Evolutionary conservation across 2,329 filamentous ascomycete species (phyloP).

Genomic region (Uncinocarpus reesii): DNA sequence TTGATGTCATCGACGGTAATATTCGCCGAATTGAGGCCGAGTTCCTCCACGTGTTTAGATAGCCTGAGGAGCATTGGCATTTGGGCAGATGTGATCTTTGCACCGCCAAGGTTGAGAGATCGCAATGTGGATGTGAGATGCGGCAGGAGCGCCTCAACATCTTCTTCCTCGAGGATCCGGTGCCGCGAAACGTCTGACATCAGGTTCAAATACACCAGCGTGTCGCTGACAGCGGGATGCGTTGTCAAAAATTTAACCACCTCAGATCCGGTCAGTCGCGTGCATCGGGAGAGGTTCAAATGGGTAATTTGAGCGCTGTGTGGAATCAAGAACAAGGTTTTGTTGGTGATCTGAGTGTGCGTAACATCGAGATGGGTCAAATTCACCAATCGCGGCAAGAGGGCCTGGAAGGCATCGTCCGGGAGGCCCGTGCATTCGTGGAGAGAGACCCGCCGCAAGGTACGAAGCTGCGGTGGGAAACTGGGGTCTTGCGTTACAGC

Average conservation of each 20-base stretch:
- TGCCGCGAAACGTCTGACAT: slow-evolving; percentile 62
- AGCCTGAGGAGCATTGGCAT: slow-evolving; percentile 54
- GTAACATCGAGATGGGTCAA: slow-evolving; percentile 72
- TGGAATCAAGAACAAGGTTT: slow-evolving; percentile 60
- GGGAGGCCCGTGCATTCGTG: slow-evolving; percentile 69
- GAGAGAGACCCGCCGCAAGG: slow-evolving; percentile 58
- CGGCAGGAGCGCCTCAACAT: slow-evolving; percentile 56
- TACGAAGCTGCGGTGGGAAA: slow-evolving; percentile 45
- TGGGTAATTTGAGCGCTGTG: slow-evolving; percentile 63
- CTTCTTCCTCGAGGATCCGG: slow-evolving; percentile 56
- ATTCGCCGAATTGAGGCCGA: slow-evolving; percentile 58
- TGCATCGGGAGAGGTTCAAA: slow-evolving; percentile 67
- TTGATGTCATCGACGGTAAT: slow-evolving; percentile 57
- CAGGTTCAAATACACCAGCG: slow-evolving; percentile 61
- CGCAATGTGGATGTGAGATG: slow-evolving; percentile 50
- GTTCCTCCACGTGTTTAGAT: slow-evolving; percentile 63
- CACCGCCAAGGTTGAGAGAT: slow-evolving; percentile 66
- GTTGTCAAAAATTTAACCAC: slow-evolving; percentile 61
- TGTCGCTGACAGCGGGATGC: slow-evolving; percentile 57
- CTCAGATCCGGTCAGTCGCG: slow-evolving; percentile 52
- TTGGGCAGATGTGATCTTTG: slow-evolving; percentile 56
- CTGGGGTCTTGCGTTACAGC: slow-evolving; percentile 40
- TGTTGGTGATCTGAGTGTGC: slow-evolving; percentile 64
- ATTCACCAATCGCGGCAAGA: slow-evolving; percentile 59
- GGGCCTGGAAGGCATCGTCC: slow-evolving; percentile 53